Evolutionary conservation across 2,329 filamentous ascomycete species (phyloP).

Genomic region (Neonectria faginata): DNA sequence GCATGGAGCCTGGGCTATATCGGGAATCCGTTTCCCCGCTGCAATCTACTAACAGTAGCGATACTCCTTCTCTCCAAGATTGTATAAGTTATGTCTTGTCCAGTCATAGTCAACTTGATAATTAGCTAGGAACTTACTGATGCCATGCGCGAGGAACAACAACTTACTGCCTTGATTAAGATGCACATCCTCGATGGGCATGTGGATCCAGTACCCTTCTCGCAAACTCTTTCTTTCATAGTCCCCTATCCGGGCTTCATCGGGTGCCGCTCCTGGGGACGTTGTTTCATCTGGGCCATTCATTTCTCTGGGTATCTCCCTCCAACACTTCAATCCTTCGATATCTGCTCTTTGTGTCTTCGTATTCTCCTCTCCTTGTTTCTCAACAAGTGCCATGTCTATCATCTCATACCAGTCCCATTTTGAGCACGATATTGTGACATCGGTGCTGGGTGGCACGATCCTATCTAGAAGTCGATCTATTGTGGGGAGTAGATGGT

Average conservation of each 20-base stretch:
- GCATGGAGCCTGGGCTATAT: not conserved
- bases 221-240: not conserved
- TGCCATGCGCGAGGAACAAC: not conserved
- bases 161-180: conserved; percentile 24
- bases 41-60: conserved; percentile 22
- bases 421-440: conserved; percentile 31
- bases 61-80: conserved; percentile 26
- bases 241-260: not conserved
- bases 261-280: not conserved
- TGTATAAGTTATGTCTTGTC: conserved; percentile 25
- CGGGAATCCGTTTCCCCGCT: not conserved
- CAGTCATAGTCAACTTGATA: conserved; percentile 22
- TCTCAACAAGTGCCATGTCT: conserved; percentile 29
- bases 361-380: conserved; percentile 28
- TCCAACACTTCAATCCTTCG: conserved; percentile 35
- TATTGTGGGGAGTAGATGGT: conserved; percentile 25
- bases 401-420: conserved; percentile 36
- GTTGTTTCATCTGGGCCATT: not conserved
- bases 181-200: conserved; percentile 28
- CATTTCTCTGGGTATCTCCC: conserved; percentile 17
- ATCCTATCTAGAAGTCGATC: conserved; percentile 30
- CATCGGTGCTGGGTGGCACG: conserved; percentile 28
- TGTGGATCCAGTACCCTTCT: conserved; percentile 36
- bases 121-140: not conserved
- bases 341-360: conserved; percentile 30